Base-by-base conservation (phyloP, 768 basidiomycete species). In the Tricholoma furcatifolium region DNA sequence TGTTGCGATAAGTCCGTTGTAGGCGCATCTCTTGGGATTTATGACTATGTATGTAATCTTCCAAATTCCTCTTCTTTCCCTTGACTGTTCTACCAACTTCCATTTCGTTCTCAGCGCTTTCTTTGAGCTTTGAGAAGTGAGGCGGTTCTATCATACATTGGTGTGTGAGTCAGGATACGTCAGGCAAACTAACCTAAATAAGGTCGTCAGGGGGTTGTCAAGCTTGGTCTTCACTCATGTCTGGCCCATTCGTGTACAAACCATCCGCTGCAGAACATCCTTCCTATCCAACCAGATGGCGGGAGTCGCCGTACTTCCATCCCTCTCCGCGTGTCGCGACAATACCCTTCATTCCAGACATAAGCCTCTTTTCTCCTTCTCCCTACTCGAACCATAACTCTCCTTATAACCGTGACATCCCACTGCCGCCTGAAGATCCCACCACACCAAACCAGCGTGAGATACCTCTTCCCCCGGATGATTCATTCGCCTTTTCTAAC, bases 371-470 rank as follows among this genome's bases (percentile, higher is more conserved):
- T 53, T 31, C 39, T 36, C 32, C 12, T 18, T 53, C 40, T 11
- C 52, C 52, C 14, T 53, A 53, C 42, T 47, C 17, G 23, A 27
- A 36, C 40, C n/a, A 8, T 43, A 21, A 7, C 4, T 43, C 17
- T 34, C 40, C 45, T 7, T 15, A 53, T 42, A 39, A 23, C 10
- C 12, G 51, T n/a, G 30, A 20, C 10, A 48, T 39, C 34, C 43
- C 18, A 4, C 20, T 45, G 34, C 38, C 45, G 8, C 30, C 20
- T 23, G 46, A 43, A n/a, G 42, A 53, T 15, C 52, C 46, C 5
- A 53, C 52, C 6, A 53, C 52, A 42, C 52, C 45, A 2, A 53
- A 47, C 10, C 45, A 40, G 6, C 50, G 41, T 27, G 18, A 36
- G 4, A 12, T 27, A n/a, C 44, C 32, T 17, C 30, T 47, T 42